Conservation (phyloP, 306 rosid genomes). For the Vigna angularis region DNA sequence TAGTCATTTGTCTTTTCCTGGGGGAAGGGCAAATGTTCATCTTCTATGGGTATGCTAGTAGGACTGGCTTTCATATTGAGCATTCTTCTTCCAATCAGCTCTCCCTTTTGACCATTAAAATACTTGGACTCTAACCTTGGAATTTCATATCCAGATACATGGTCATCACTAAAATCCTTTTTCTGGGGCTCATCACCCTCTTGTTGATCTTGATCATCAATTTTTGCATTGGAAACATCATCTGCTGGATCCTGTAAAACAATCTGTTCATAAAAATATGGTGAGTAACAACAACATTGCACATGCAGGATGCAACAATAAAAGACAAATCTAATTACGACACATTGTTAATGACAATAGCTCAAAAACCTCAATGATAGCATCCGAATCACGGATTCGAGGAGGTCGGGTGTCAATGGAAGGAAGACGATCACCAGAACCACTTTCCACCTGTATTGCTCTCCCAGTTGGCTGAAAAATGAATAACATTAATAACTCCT, state of each 20-base stretch:
- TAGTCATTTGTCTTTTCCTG: constrained; percentile 54
- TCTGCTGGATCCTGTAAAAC: constrained; percentile 86
- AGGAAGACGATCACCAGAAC: constrained; percentile 96
- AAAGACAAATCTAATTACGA: constrained; percentile 23
- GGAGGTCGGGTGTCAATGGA: constrained; percentile 96
- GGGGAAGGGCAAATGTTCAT: constrained; percentile 50
- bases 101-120: constrained; percentile 59
- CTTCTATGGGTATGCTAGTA: constrained; percentile 52
- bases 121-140: constrained; percentile 56
- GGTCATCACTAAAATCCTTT: constrained; percentile 62
- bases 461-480: constrained; percentile 92
- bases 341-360: constrained; percentile 30
- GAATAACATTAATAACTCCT: constrained; percentile 25
- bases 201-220: constrained; percentile 51
- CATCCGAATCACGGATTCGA: constrained; percentile 93
- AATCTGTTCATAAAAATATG: constrained; percentile 65
- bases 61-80: constrained; percentile 51
- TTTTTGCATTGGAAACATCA: constrained; percentile 76
- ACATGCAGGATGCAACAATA: constrained; percentile 10
- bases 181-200: constrained; percentile 60
- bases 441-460: constrained; percentile 99
- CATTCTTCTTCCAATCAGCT: constrained; percentile 61
- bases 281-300: constrained; percentile 31
- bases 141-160: constrained; percentile 56
- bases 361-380: constrained; percentile 87